A percentile compares a stretch with the other conserved stretches of the same genome.
Evolutionary conservation across 176 grass and related monocot species (phyloP).

Genomic region (Oropetium thomaeum): DNA sequence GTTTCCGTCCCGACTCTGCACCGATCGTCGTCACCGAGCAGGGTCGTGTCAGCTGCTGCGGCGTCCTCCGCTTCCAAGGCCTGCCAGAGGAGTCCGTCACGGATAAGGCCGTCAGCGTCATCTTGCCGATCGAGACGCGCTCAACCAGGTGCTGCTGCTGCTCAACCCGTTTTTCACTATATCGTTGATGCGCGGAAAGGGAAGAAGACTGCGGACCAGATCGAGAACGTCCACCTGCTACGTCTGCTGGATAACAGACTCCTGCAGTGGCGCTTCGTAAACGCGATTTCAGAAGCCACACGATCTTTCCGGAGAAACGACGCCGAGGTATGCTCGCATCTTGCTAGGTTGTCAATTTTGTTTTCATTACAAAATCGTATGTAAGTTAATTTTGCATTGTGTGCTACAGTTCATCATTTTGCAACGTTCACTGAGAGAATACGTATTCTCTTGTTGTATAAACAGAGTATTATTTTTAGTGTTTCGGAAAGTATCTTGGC

Average conservation of each 20-base stretch:
- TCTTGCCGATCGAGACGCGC: slow-evolving; percentile 36
- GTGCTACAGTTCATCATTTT: background rate
- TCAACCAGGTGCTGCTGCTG: background rate
- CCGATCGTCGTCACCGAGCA: slow-evolving; percentile 29
- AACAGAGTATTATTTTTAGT: slow-evolving; percentile 46
- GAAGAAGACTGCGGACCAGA: slow-evolving; percentile 52
- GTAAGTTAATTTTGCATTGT: background rate
- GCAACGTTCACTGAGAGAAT: background rate
- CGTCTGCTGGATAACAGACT: slow-evolving; percentile 49
- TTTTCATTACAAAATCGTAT: no score
- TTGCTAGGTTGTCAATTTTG: no score
- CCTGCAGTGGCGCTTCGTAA: slow-evolving; percentile 70
- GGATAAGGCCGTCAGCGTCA: slow-evolving; percentile 38
- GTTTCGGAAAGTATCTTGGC: slow-evolving; percentile 45
- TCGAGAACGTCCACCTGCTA: slow-evolving; percentile 60
- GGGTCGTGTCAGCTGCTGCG: slow-evolving; percentile 16
- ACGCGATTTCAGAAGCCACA: slow-evolving; percentile 34
- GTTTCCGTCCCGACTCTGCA: slow-evolving; percentile 1
- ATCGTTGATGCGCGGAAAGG: slow-evolving; percentile 36
- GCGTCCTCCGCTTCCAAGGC: slow-evolving; percentile 11
- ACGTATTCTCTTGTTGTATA: slow-evolving; percentile 8
- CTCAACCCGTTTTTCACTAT: slow-evolving; percentile 30
- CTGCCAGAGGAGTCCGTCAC: slow-evolving; percentile 43
- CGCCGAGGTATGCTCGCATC: slow-evolving; percentile 47
- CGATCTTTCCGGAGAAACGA: slow-evolving; percentile 40